Evolutionary conservation across 352 stramenopile species (phyloP), one percentile per base, ranked within the genome.

Genomic region (Peronosclerospora sorghi): DNA sequence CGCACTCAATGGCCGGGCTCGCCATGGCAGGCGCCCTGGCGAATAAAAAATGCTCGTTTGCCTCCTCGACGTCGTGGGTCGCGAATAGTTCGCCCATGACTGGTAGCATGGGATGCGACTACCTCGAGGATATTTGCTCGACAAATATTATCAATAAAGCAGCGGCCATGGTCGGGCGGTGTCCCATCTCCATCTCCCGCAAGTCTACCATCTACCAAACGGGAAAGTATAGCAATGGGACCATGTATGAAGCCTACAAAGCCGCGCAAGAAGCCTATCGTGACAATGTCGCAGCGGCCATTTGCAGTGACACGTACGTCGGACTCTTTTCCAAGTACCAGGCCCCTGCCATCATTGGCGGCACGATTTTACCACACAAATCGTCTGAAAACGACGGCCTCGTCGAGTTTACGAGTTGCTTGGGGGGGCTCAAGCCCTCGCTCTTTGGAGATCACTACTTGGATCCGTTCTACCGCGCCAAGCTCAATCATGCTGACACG

Each of bases 361-460:
- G 48, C 5, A 26, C 35, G 13, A 6, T 67, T 15, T 24, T 59
- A 1, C 42, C 35, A 1, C 56, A 74, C 51, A 53, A 59, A 18
- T 66, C 56, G 3, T 32, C 27, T 0, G n/a, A 54, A 32, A 67
- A 68, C 26, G 66, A 78, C 32, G 56, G 34, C 1, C 32, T 64
- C 2, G 56, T 82, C 13, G 68, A 79, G 42, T 78, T 59, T 30
- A 35, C 63, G 8, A 80, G 66, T 47, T 84, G 72, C 20, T 17
- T 37, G n/a, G 44, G 48, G 7, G 56, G 54, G 9, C 4, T 42
- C 2, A 8, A 42, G 9, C n/a, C 32, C 12, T 6, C 0, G n/a
- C 29, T 14, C 5, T 32, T 42, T 20, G 21, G 36, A 7, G 13
- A 42, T 0, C 5, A 4, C 12, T 32, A 70, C 48, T 48, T 19